Evolutionary conservation across 139 green algal genomes (phyloP), one percentile per base, ranked within the genome.

Genomic region (Chlamydomonas sphaeroides): DNA sequence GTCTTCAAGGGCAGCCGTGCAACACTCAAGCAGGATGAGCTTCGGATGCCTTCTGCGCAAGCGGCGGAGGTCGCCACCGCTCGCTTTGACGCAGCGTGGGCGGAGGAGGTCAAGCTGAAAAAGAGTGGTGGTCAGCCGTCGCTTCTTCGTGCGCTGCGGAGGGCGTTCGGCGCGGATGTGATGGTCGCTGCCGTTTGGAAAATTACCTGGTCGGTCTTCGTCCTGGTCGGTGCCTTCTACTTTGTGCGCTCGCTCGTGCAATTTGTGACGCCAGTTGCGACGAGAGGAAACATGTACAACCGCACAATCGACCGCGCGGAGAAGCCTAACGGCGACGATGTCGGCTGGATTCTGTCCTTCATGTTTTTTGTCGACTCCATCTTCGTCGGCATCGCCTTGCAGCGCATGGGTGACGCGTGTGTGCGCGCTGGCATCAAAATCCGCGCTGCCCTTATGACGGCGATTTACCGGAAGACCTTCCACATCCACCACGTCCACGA

Each of bases 331-430:
- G 41, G 66, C 23, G 78, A 93, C 21, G 84, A 62, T 32, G 88
- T 91, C 38, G 90, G 90, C 39, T 95, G 90, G 90, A 84, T 92
- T 67, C 89, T 94, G 8, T 85, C 88, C 17, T 66, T 5, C 56
- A 82, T 67, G 71, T 94, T 94, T 85, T 94, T 94, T 71, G 0
- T 92, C 0, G 88, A 93, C 65, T 89, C 91, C 5, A 84, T 87
- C 30, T 80, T 93, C 38, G 87, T 93, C 67, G 89, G 91, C 65
- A 68, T 92, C 20, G 78, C 79, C 15, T 77, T 94, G 36, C 91
- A 94, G 83, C 89, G 91, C 76, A 94, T 94, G 91, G 89, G 82
- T 39, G 92, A 90, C 70, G 84, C 65, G 68, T 93, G 88, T 59
- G 83, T 94, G 65, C 75, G 74, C 14, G 70, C 74, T 3, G 91